Evolutionary conservation across 2,329 filamentous ascomycete genomes (phyloP).

Genomic region (Xylaria sp.): DNA sequence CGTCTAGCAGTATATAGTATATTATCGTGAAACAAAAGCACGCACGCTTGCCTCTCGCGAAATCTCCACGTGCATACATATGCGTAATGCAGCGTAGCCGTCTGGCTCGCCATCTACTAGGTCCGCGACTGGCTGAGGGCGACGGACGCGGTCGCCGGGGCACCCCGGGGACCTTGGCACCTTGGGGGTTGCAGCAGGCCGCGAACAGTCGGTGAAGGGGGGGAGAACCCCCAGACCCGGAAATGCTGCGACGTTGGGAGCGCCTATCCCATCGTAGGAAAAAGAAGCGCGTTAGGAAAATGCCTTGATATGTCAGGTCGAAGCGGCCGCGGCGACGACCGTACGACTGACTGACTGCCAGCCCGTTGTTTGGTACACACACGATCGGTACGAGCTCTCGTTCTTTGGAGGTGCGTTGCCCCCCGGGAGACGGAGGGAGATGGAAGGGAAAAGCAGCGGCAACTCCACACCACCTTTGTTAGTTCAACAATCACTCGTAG

Average conservation of each 20-base stretch:
- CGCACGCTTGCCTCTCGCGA: neutral
- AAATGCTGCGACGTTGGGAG: constrained; percentile 1
- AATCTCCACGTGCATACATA: neutral
- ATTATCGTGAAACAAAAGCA: neutral
- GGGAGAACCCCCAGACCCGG: constrained; percentile 6
- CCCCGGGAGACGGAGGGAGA: no score
- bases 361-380: neutral
- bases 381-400: neutral
- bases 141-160: constrained; percentile 7
- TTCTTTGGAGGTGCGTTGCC: no score
- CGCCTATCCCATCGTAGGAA: constrained; percentile 1
- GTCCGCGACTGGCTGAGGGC: neutral
- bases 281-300: constrained; percentile 1
- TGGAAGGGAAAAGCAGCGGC: no score
- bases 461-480: no score
- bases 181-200: constrained; percentile 5
- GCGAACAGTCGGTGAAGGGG: constrained; percentile 23
- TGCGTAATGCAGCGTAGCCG: neutral
- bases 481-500: neutral
- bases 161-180: constrained; percentile 19
- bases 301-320: neutral
- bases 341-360: neutral
- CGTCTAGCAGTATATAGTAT: neutral
- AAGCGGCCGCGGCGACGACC: neutral
- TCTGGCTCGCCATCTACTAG: neutral